Evolutionary conservation across 495 filamentous ascomycete genomes (phyloP).

Genomic region (Neohortaea acidophila): DNA sequence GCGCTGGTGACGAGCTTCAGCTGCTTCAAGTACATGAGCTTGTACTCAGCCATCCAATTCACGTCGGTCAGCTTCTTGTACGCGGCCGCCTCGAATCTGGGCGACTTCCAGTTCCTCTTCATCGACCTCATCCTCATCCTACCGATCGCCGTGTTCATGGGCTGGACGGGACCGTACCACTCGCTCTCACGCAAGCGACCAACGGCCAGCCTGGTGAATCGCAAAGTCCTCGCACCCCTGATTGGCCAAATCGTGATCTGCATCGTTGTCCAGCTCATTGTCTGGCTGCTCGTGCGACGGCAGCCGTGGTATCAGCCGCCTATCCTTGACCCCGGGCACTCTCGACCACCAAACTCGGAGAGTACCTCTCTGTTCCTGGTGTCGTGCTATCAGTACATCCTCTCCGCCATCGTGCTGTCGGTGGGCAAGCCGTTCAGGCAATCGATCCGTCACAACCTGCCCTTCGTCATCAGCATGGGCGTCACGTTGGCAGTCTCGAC

Average conservation of each 20-base stretch:
- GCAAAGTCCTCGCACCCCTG: constrained; percentile 81
- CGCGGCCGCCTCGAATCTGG: constrained; percentile 85
- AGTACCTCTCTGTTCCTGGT: constrained; percentile 80
- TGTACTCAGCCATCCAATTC: constrained; percentile 98
- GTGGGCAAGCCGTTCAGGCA: constrained; percentile 81
- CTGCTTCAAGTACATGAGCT: constrained; percentile 99
- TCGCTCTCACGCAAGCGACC: constrained; percentile 68
- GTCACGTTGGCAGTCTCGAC: constrained; percentile 46
- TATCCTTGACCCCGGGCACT: constrained; percentile 51
- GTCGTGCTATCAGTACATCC: constrained; percentile 87
- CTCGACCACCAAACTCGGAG: constrained; percentile 77
- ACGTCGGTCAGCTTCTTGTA: constrained; percentile 97
- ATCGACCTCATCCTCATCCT: constrained; percentile 89
- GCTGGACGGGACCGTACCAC: constrained; percentile 78
- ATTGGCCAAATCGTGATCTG: constrained; percentile 77
- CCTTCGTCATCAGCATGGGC: constrained; percentile 66
- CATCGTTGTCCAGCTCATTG: constrained; percentile 59
- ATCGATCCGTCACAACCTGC: constrained; percentile 61
- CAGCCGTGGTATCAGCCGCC: constrained; percentile 85
- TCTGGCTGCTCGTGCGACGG: constrained; percentile 51
- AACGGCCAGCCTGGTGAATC: constrained; percentile 81
- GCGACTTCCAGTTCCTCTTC: constrained; percentile 95
- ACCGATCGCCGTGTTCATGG: constrained; percentile 97
- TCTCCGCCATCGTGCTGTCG: constrained; percentile 74
- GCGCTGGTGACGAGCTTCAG: constrained; percentile 95